These are phyloP conservation scores for Aspergillus tanneri DNA, from an alignment of 2,329 filamentous ascomycete species.

Conservation along the genomic window DNA sequence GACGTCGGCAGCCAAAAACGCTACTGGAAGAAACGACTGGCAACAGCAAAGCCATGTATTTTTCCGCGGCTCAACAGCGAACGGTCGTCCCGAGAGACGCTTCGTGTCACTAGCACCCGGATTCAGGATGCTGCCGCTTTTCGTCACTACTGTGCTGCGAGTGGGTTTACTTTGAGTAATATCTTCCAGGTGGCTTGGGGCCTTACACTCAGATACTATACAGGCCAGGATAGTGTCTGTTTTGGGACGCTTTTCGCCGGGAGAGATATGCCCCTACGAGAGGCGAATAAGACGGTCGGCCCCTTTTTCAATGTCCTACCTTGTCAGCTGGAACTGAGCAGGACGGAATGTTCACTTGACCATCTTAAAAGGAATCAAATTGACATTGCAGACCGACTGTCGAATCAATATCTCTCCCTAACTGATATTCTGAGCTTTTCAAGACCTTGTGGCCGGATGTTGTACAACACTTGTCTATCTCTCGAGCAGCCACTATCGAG, in stretches of 20 bases:
- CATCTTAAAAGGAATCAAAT: background rate
- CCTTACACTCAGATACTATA: slow-evolving; percentile 5
- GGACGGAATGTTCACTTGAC: background rate
- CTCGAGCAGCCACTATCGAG: slow-evolving; percentile 2
- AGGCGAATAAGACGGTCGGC: background rate
- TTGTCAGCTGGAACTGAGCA: background rate
- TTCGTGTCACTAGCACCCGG: no score
- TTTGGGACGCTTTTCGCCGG: slow-evolving; percentile 13
- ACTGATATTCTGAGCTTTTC: background rate
- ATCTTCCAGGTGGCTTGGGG: slow-evolving; percentile 12
- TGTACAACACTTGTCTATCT: slow-evolving; percentile 5
- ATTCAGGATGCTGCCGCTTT: background rate
- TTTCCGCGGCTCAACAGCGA: background rate
- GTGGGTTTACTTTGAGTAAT: slow-evolving; percentile 1
- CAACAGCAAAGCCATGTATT: background rate
- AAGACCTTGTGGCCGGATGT: background rate
- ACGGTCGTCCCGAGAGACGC: no score
- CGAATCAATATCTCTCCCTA: slow-evolving; percentile 2
- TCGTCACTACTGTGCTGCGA: background rate
- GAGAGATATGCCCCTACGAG: slow-evolving; percentile 1
- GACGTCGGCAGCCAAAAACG: background rate
- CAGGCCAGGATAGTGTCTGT: slow-evolving; percentile 4
- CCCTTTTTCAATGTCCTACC: slow-evolving; percentile 4
- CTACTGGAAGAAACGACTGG: background rate
- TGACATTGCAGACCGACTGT: background rate